Evolutionary conservation across 805 yeast genomes (phyloP), one percentile per base, ranked within the genome.

Genomic region (Candida andamanensis): DNA sequence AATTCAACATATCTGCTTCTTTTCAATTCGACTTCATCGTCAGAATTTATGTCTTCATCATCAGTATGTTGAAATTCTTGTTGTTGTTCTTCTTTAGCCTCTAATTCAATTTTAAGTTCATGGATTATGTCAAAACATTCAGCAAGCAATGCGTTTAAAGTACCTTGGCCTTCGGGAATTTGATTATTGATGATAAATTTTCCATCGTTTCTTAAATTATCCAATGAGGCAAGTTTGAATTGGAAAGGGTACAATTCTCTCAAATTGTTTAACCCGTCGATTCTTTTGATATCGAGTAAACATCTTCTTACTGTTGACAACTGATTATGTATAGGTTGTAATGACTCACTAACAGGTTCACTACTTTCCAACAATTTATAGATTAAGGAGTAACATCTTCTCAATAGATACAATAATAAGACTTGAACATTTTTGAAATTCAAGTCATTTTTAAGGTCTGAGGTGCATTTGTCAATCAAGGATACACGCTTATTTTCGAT

Each of bases 131-230:
- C 98, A 54, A 86, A 92, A 56, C 97, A 90, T 54, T 89, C 97
- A 3, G 95, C 92, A 30, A 90, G 65, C 36, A 90, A 61, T 1
- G 95, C 95, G 55, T 79, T 87, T 41, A 92, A 67, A n/a, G 95
- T 78, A 5, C 97, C 98, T 59, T 92, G 99, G 9, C 99, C 99
- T 54, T 92, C 97, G 2, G 99, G 99, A 26, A 92, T 82, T 42
- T 85, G 84, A 31, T 78, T 85, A 40, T 84, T 85, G 28, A 86
- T 82, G 50, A 83, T 77, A 49, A 92, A 92, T 63, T 85, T 90
- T 6, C 99, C 99, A 54, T 92, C 97, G 10, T 63, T 70, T 50
- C 97, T 76, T 50, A 82, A 53, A 49, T 87, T 84, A 55, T 92
- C 98, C 38, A 92, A 69, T 11, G 92, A 80, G 2, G 94, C 92